phyloP scores from a whole-genome alignment of 768 basidiomycete genomes.

The Kondoa malvinella region DNA sequence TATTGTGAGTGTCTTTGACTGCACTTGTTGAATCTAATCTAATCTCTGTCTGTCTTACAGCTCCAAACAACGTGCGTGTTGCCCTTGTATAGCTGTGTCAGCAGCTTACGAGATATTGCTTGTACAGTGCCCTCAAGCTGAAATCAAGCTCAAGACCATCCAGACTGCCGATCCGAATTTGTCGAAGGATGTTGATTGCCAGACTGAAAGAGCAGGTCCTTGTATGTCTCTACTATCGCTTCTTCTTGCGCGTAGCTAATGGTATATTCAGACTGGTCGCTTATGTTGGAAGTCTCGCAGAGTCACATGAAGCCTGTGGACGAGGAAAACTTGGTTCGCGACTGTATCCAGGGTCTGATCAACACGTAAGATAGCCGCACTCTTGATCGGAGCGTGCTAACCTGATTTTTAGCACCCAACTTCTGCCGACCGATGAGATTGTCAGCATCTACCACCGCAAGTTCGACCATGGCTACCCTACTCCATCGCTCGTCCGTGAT shows the following conservation, averaged over 20 bases:
- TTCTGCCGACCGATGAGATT: constrained; percentile 32
- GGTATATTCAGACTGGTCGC: constrained; percentile 29
- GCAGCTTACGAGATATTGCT: neutral
- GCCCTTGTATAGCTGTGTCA: neutral
- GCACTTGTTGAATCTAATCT: neutral
- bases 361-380: constrained; percentile 20
- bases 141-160: constrained; percentile 29
- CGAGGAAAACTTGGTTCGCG: constrained; percentile 30
- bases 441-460: constrained; percentile 30
- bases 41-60: neutral
- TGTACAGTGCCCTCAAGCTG: constrained; percentile 20
- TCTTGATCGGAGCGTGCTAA: neutral
- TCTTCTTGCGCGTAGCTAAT: neutral
- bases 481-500: constrained; percentile 32
- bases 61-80: constrained; percentile 29
- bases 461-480: constrained; percentile 31
- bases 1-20: constrained; percentile 23
- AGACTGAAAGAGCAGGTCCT: constrained; percentile 27
- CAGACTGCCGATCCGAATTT: constrained; percentile 31
- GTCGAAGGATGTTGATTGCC: constrained; percentile 23
- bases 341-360: constrained; percentile 33
- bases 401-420: constrained; percentile 20
- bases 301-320: constrained; percentile 32
- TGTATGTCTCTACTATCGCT: constrained; percentile 12
- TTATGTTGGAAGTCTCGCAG: constrained; percentile 36